Base-by-base conservation (phyloP, 2,329 filamentous ascomycete genomes). In the Elsinoe ampelina region DNA sequence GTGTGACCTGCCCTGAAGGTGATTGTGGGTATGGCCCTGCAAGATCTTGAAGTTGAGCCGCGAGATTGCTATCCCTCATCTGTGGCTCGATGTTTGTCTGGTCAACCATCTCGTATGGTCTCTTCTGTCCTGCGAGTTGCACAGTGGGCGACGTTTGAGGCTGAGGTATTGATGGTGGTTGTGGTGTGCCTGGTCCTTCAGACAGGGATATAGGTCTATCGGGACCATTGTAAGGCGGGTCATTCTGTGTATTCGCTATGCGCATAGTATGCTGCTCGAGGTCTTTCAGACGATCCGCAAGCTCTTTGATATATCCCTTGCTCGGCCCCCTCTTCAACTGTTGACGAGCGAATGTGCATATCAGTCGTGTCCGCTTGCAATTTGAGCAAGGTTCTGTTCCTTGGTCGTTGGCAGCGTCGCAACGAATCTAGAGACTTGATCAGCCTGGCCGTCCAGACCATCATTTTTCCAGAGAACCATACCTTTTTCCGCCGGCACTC, bases 291-390 rank as follows among this genome's bases (percentile, higher is more conserved):
- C 90, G 79, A 67, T 95, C 89, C 20, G 89, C 89, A 19, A 95
- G 79, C 69, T 95, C 89, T 68, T 95, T 95, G 69, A 95, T 95
- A 65, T 95, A 95, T 13, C 90, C 90, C 79, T 95, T 95, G 67
- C 86, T 93, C 2, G 90, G 89, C 1, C 90, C 89, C 39, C 68
- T 58, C 64, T 70, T 56, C 19, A 56, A n/a, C 17, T 56, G 54
- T 20, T 56, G 85, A 52, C 90, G 81, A 70, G 87, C 95, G 67
- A 95, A 95, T 17, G 90, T 79, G 71, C 90, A 95, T 19, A 77
- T 75, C n/a, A 84, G 80, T n/a, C 81, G 80, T 6, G 87, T 84
- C 55, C 89, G 82, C 56, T 84, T 83, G 69, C 90, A 95, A 65
- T 89, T 92, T 2, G 86, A 87, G 66, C 90, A 95, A 5, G 86